phyloP scores from a whole-genome alignment of 1,139 yeast genomes.

The Blastobotrys serpentis region DNA sequence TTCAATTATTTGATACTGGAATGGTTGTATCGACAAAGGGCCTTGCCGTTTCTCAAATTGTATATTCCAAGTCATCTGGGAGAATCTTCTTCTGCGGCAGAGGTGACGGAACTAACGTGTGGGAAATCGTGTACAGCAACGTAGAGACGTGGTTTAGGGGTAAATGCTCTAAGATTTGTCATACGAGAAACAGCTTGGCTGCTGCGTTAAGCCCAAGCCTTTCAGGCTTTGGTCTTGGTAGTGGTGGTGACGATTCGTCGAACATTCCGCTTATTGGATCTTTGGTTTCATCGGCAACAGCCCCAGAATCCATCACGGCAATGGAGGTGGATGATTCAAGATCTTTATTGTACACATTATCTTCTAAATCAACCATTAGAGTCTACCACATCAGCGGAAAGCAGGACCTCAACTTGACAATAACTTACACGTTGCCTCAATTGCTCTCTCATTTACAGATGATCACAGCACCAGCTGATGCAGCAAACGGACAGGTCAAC shows the following conservation, averaged over 20 bases:
- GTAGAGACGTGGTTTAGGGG: slow-evolving; percentile 86
- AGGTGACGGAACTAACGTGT: slow-evolving; percentile 73
- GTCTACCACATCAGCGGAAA: slow-evolving; percentile 58
- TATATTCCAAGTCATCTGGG: slow-evolving; percentile 60
- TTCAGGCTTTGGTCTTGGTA: slow-evolving; percentile 21
- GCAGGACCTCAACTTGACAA: slow-evolving; percentile 41
- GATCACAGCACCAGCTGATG: slow-evolving; percentile 32
- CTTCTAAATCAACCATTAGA: slow-evolving; percentile 78
- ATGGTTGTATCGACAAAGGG: slow-evolving; percentile 81
- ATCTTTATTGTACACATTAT: slow-evolving; percentile 73
- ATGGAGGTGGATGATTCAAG: slow-evolving; percentile 75
- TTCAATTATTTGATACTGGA: slow-evolving; percentile 79
- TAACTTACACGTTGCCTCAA: slow-evolving; percentile 36
- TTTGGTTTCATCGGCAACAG: slow-evolving; percentile 23
- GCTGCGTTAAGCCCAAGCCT: slow-evolving; percentile 28
- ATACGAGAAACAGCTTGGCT: slow-evolving; percentile 33
- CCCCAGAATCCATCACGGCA: slow-evolving; percentile 60
- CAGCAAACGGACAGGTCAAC: slow-evolving; percentile 21
- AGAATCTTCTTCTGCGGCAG: slow-evolving; percentile 82
- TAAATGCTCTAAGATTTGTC: slow-evolving; percentile 77
- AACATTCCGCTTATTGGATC: slow-evolving; percentile 27
- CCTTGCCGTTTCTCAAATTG: slow-evolving; percentile 63
- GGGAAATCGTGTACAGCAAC: slow-evolving; percentile 86
- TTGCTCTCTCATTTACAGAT: slow-evolving; percentile 38
- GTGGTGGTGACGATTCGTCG: slow-evolving; percentile 17